These are phyloP conservation scores for Capsicum chinense DNA, from an alignment of 257 asterid species.

Conservation along the genomic window DNA sequence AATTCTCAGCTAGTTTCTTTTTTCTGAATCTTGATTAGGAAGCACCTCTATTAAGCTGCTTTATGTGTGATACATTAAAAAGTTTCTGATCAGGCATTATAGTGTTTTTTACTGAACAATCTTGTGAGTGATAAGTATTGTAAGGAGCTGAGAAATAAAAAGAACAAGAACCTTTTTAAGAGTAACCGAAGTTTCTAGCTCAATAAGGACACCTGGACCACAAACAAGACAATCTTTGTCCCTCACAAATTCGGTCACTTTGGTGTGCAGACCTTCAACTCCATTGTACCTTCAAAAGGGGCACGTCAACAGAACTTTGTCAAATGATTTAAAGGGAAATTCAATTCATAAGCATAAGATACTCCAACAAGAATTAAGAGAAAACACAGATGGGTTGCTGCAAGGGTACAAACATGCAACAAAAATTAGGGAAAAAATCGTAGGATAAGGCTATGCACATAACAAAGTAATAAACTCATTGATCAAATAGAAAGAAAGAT, in stretches of 20 bases:
- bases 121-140: not conserved
- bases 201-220: slow-evolving; percentile 97
- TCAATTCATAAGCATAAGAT: not conserved
- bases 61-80: not conserved
- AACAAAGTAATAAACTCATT: not conserved
- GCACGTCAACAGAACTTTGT: slow-evolving; percentile 8
- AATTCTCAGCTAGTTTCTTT: not conserved
- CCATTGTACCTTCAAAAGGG: slow-evolving; percentile 74
- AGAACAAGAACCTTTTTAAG: slow-evolving; percentile 66
- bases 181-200: slow-evolving; percentile 75
- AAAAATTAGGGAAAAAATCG: not conserved
- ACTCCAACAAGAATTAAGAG: not conserved
- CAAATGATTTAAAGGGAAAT: slow-evolving; percentile 1
- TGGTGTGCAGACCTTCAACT: slow-evolving; percentile 91
- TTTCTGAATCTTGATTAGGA: not conserved
- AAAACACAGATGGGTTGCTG: not conserved
- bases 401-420: not conserved
- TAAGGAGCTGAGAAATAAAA: slow-evolving; percentile 25
- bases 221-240: slow-evolving; percentile 90
- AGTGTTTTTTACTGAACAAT: not conserved
- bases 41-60: not conserved
- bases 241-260: slow-evolving; percentile 86
- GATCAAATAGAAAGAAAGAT: not conserved
- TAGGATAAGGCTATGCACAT: not conserved
- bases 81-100: not conserved